These are phyloP conservation scores for Cercospora berteroae DNA, from an alignment of 2,329 filamentous ascomycete species.

Conservation along the genomic window DNA sequence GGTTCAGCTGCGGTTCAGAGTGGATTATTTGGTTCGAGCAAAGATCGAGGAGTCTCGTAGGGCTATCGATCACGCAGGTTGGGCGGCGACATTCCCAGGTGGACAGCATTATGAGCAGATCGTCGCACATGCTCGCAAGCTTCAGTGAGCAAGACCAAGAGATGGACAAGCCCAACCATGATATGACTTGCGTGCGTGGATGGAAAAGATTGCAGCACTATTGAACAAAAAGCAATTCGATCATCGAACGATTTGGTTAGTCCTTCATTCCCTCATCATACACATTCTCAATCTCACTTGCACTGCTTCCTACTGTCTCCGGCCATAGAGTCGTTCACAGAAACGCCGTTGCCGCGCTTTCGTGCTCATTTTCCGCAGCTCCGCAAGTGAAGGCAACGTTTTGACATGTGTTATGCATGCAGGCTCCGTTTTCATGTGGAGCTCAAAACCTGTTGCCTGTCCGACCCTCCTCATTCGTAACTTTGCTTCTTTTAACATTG, in stretches of 20 bases:
- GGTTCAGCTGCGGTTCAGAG: too few species aligned
- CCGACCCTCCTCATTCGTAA: neutral
- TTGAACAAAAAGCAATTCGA: neutral
- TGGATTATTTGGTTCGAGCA: too few species aligned
- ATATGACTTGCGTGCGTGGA: neutral
- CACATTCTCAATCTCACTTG: neutral
- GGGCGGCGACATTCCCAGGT: too few species aligned
- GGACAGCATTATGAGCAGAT: too few species aligned
- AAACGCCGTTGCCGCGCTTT: neutral
- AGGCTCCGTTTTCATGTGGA: neutral
- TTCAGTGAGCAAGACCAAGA: neutral
- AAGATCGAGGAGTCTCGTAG: too few species aligned
- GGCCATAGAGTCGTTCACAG: neutral
- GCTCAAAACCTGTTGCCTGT: neutral
- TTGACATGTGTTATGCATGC: neutral
- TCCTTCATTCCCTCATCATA: neutral
- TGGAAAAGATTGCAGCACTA: neutral
- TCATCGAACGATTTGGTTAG: neutral
- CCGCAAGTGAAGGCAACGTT: neutral
- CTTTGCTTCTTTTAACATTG: neutral
- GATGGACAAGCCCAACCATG: neutral
- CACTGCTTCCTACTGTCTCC: neutral
- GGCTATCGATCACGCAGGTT: too few species aligned
- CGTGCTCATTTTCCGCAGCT: neutral
- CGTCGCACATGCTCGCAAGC: neutral